Conservation (phyloP, 2,329 filamentous ascomycete species). For the Coniochaeta sp. region DNA sequence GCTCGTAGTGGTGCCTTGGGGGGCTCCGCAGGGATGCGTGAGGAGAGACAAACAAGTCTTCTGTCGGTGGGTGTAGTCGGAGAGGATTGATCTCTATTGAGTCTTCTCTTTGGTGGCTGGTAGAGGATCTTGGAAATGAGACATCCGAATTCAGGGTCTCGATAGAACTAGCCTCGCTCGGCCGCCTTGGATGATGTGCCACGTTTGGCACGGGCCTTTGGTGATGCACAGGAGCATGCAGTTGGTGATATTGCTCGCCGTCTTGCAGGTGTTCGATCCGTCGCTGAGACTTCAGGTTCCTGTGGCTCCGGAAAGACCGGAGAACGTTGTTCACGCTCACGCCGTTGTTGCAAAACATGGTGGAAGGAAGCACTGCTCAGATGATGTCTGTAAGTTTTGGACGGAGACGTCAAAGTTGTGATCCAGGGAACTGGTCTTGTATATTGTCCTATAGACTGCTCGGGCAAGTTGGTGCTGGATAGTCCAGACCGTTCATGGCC, state of each 20-base stretch:
- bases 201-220: background rate
- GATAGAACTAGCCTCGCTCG: background rate
- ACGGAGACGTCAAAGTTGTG: background rate
- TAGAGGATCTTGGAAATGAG: background rate
- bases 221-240: background rate
- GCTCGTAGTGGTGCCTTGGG: background rate
- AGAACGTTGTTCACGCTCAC: background rate
- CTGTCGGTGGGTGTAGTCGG: background rate
- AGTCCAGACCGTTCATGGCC: background rate
- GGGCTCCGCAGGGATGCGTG: background rate
- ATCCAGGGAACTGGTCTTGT: background rate
- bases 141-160: background rate
- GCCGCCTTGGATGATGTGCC: background rate
- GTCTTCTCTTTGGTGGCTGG: background rate
- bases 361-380: background rate
- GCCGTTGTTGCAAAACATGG: background rate
- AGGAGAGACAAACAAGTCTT: background rate
- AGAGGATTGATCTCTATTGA: background rate
- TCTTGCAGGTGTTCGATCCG: background rate
- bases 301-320: conserved; percentile 1
- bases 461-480: background rate
- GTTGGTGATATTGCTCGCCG: background rate
- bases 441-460: background rate
- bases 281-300: background rate
- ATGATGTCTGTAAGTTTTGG: background rate